phyloP scores from a whole-genome alignment of 2,329 filamentous ascomycete genomes.

The Pseudogymnoascus sp. region DNA sequence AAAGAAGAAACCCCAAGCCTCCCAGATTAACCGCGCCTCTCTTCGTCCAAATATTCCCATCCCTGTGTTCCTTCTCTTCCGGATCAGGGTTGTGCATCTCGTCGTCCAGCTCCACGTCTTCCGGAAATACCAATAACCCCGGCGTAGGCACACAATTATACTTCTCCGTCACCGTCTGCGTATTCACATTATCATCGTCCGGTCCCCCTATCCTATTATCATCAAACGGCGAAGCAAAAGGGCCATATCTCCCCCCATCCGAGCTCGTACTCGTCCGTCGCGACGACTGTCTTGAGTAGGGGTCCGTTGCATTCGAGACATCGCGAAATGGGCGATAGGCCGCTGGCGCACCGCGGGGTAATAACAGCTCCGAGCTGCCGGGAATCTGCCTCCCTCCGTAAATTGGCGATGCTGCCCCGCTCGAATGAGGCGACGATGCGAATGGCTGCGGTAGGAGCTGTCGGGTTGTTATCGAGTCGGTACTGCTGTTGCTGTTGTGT shows the following conservation, averaged over 20 bases:
- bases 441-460: conserved; percentile 22
- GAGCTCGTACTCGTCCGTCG: conserved; percentile 58
- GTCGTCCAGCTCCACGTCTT: conserved; percentile 67
- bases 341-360: conserved; percentile 34
- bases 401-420: conserved; percentile 8
- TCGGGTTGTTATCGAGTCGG: conserved; percentile 29
- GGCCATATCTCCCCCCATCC: conserved; percentile 29
- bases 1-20: conserved; percentile 47
- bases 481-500: conserved; percentile 20
- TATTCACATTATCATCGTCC: conserved; percentile 58
- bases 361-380: conserved; percentile 30
- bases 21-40: conserved; percentile 58
- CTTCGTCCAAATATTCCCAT: conserved; percentile 56
- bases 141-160: conserved; percentile 63
- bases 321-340: conserved; percentile 39
- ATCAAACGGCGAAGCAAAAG: conserved; percentile 46
- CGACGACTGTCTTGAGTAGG: conserved; percentile 40
- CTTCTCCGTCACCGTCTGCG: conserved; percentile 64
- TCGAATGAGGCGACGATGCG: conserved; percentile 13
- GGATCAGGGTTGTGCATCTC: conserved; percentile 63
- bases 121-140: conserved; percentile 57
- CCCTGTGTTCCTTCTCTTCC: conserved; percentile 49
- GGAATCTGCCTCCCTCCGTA: conserved; percentile 18
- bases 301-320: conserved; percentile 28
- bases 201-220: conserved; percentile 50